These are phyloP conservation scores for Globisporangium orthogonon DNA, from an alignment of 352 stramenopile genomes.

Conservation along the genomic window DNA sequence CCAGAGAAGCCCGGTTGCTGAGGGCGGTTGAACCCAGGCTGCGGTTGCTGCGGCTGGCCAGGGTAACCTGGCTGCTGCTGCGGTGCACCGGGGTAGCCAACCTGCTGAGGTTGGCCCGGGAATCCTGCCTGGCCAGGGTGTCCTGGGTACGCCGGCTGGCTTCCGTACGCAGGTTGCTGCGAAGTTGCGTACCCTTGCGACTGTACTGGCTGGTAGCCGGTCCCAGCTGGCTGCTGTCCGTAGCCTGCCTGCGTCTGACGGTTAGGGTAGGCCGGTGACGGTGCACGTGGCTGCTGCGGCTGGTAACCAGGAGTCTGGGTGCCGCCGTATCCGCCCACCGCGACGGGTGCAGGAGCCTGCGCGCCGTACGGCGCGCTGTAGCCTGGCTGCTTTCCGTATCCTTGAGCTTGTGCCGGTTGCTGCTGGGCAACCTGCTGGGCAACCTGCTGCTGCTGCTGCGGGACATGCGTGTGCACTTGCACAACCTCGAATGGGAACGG, in stretches of 20 bases:
- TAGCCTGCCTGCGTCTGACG: conserved; percentile 19
- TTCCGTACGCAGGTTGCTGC: conserved; percentile 17
- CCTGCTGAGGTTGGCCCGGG: conserved; percentile 11
- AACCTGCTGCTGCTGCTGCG: conserved; percentile 51
- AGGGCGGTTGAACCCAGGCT: conserved; percentile 24
- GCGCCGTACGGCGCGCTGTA: conserved; percentile 39
- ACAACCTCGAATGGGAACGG: conserved; percentile 83
- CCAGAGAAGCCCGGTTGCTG: conserved; percentile 40
- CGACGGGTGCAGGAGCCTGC: conserved; percentile 27
- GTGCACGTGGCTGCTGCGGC: conserved; percentile 23
- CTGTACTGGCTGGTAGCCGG: conserved; percentile 14
- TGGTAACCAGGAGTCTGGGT: conserved; percentile 31
- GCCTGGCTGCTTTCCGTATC: conserved; percentile 18
- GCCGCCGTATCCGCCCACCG: conserved; percentile 23
- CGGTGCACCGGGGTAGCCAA: conserved; percentile 4
- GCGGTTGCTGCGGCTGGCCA: conserved; percentile 22
- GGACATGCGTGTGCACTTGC: conserved; percentile 45
- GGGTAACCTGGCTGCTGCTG: conserved; percentile 20
- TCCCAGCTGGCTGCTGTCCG: conserved; percentile 2
- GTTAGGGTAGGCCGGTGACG: conserved; percentile 31
- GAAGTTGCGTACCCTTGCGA: conserved; percentile 8
- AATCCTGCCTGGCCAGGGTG: conserved; percentile 19
- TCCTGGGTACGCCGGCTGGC: conserved; percentile 11
- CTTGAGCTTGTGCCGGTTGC: conserved; percentile 10
- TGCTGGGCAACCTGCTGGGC: conserved; percentile 26